phyloP scores from a whole-genome alignment of 129 eudicot genomes.

The Flaveria robusta region DNA sequence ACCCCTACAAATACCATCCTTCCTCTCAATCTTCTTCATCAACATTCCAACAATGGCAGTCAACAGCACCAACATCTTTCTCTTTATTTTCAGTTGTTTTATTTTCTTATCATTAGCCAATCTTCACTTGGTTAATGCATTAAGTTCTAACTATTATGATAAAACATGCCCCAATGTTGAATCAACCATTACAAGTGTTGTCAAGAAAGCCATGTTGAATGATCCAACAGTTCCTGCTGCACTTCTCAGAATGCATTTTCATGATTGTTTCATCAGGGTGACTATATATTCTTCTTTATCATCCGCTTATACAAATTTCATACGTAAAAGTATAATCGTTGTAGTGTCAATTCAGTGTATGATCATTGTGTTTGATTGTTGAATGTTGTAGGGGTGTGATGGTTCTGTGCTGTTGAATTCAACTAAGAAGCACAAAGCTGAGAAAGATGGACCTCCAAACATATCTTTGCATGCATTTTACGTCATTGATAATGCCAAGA shows the following conservation, averaged over 20 bases:
- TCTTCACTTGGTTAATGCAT: slow-evolving; percentile 31
- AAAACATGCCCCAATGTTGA: slow-evolving; percentile 66
- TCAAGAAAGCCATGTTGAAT: slow-evolving; percentile 64
- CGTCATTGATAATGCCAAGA: slow-evolving; percentile 74
- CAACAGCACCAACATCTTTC: slow-evolving; percentile 21
- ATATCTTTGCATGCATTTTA: slow-evolving; percentile 82
- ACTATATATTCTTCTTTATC: not conserved
- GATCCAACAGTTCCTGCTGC: slow-evolving; percentile 83
- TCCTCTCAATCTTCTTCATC: slow-evolving; percentile 11
- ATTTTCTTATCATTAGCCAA: slow-evolving; percentile 23
- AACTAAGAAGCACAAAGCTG: slow-evolving; percentile 51
- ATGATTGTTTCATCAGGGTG: slow-evolving; percentile 82
- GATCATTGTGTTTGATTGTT: not conserved
- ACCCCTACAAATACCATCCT: slow-evolving; percentile 29
- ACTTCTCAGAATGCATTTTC: slow-evolving; percentile 80
- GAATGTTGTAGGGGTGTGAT: slow-evolving; percentile 70
- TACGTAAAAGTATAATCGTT: not conserved
- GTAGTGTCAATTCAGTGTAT: not conserved
- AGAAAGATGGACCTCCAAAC: slow-evolving; percentile 78
- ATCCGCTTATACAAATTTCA: slow-evolving; percentile 13
- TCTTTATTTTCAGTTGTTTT: slow-evolving; percentile 17
- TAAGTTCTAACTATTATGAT: slow-evolving; percentile 59
- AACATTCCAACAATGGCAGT: slow-evolving; percentile 40
- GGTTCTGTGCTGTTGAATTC: slow-evolving; percentile 74
- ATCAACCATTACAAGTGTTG: slow-evolving; percentile 43